phyloP scores from a whole-genome alignment of 2,329 filamentous ascomycete species.

The Ophioceras dolichostomum region DNA sequence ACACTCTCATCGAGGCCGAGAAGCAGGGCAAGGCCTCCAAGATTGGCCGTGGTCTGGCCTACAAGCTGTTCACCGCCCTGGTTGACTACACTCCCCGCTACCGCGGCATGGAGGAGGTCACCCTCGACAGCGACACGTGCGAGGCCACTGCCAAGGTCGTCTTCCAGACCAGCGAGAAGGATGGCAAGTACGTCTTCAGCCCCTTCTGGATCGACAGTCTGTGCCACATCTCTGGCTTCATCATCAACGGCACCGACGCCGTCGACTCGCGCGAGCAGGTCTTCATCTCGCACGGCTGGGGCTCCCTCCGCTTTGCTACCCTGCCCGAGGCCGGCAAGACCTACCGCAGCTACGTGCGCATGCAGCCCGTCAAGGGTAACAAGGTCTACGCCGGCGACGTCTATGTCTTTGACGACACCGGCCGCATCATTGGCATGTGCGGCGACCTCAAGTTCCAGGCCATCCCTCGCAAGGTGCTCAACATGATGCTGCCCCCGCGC shows the following conservation, averaged over 20 bases:
- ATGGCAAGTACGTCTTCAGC: slow-evolving; percentile 41
- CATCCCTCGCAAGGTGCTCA: slow-evolving; percentile 53
- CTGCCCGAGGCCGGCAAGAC: slow-evolving; percentile 29
- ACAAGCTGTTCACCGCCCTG: slow-evolving; percentile 52
- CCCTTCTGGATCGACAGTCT: slow-evolving; percentile 48
- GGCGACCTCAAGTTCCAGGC: slow-evolving; percentile 54
- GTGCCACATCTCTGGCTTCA: slow-evolving; percentile 48
- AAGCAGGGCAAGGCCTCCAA: slow-evolving; percentile 56
- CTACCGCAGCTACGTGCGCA: slow-evolving; percentile 44
- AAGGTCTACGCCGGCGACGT: slow-evolving; percentile 42
- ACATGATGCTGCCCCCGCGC: slow-evolving; percentile 52
- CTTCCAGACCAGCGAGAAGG: slow-evolving; percentile 33
- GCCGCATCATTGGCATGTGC: slow-evolving; percentile 32
- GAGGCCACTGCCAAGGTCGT: slow-evolving; percentile 29
- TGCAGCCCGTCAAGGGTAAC: slow-evolving; percentile 38
- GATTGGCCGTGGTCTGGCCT: slow-evolving; percentile 62
- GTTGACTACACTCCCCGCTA: slow-evolving; percentile 44
- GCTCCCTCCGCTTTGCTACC: slow-evolving; percentile 36
- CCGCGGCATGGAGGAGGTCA: slow-evolving; percentile 45
- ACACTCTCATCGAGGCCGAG: slow-evolving; percentile 46
- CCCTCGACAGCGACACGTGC: slow-evolving; percentile 33
- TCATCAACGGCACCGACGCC: slow-evolving; percentile 45
- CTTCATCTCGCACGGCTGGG: slow-evolving; percentile 50
- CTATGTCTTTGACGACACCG: slow-evolving; percentile 41
- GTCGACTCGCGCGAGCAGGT: slow-evolving; percentile 41